These are phyloP conservation scores for Diaporthe ampelina DNA, from an alignment of 2,329 filamentous ascomycete genomes.

Conservation along the genomic window DNA sequence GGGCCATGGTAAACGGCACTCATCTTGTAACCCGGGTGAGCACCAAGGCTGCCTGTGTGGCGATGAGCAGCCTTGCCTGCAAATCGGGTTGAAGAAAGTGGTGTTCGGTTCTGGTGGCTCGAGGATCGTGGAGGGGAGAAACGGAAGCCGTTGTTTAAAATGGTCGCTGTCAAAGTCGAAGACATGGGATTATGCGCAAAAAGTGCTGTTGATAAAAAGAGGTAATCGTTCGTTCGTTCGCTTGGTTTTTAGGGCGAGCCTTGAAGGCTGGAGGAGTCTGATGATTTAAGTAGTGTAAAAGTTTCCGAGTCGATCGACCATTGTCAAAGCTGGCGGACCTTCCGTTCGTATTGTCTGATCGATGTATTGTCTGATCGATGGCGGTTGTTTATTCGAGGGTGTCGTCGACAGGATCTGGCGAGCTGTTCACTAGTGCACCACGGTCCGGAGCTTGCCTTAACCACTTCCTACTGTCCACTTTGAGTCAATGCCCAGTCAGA, in stretches of 20 bases:
- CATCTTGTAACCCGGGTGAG: conserved; percentile 35
- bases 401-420: conserved; percentile 7
- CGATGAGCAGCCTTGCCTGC: conserved; percentile 7
- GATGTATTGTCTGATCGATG: conserved; percentile 32
- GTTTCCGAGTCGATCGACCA: conserved; percentile 25
- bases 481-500: conserved; percentile 39
- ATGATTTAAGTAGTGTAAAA: conserved; percentile 6
- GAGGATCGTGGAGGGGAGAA: conserved; percentile 33
- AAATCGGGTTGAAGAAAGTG: conserved; percentile 5
- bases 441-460: background rate
- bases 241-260: conserved; percentile 6
- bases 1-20: conserved; percentile 41
- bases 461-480: conserved; percentile 35
- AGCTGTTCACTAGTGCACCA: background rate
- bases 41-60: conserved; percentile 11
- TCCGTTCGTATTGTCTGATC: conserved; percentile 33
- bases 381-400: conserved; percentile 28
- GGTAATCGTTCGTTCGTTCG: background rate
- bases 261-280: conserved; percentile 6
- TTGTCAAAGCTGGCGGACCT: background rate
- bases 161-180: conserved; percentile 37
- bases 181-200: conserved; percentile 37
- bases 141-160: conserved; percentile 38
- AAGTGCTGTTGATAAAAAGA: background rate
- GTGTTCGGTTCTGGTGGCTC: conserved; percentile 30